Evolutionary conservation across 2,329 filamentous ascomycete genomes (phyloP).

Genomic region (Stenocarpella maydis): DNA sequence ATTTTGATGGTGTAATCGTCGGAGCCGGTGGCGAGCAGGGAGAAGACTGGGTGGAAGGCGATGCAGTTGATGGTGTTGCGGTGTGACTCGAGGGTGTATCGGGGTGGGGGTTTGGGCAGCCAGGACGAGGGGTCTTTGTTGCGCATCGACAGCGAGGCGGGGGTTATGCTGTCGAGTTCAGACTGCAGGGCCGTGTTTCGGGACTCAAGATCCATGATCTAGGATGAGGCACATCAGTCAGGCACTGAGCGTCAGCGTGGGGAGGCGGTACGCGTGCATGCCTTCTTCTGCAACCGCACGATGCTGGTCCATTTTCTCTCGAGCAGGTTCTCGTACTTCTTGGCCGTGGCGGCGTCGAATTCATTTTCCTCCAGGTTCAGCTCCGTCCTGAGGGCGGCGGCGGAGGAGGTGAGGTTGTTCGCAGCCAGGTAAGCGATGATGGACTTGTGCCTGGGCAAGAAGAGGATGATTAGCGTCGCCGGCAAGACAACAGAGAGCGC

Average conservation of each 20-base stretch:
- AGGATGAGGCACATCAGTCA: conserved; percentile 31
- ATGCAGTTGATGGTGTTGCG: conserved; percentile 83
- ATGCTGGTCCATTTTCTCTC: conserved; percentile 99
- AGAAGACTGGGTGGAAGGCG: conserved; percentile 92
- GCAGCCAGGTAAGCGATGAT: conserved; percentile 88
- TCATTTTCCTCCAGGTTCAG: conserved; percentile 70
- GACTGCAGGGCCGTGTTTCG: conserved; percentile 76
- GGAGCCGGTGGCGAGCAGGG: conserved; percentile 86
- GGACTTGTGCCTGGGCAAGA: conserved; percentile 79
- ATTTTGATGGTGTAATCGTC: conserved; percentile 96
- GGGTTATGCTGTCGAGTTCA: conserved; percentile 86
- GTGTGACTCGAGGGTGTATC: conserved; percentile 85
- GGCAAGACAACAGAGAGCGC: conserved; percentile 21
- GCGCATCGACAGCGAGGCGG: conserved; percentile 74
- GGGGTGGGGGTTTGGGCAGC: conserved; percentile 82
- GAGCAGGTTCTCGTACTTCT: conserved; percentile 92
- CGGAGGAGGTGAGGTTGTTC: conserved; percentile 74
- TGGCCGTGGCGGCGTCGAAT: conserved; percentile 82
- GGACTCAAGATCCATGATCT: conserved; percentile 94
- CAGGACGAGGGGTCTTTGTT: conserved; percentile 87
- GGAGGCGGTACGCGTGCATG: conserved; percentile 46
- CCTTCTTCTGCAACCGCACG: conserved; percentile 94
- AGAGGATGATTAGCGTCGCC: conserved; percentile 7
- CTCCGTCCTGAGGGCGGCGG: conserved; percentile 78
- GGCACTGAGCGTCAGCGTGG: conserved; percentile 15